A percentile compares a stretch with the other conserved stretches of the same genome.
Evolutionary conservation across 108 stramenopile genomes (phyloP).

Genomic region (Aurantiochytrium sp.): DNA sequence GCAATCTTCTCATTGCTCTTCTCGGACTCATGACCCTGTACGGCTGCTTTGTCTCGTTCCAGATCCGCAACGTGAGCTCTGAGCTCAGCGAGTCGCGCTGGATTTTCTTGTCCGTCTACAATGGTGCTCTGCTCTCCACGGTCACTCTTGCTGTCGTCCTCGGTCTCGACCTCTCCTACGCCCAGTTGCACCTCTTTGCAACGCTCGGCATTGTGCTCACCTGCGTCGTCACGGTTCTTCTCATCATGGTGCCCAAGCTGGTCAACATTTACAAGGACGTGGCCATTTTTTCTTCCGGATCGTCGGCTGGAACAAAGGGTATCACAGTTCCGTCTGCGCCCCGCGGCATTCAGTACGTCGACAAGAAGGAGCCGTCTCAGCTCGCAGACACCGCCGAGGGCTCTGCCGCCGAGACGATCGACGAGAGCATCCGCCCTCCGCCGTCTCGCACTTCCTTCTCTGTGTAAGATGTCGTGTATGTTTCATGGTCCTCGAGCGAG

Average conservation of each 20-base stretch:
- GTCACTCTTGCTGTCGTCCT: not conserved
- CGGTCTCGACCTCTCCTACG: not conserved
- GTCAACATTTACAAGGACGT: not conserved
- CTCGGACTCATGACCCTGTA: not conserved
- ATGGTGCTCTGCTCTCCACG: not conserved
- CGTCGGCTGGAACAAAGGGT: no score
- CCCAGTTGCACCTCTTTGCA: not conserved
- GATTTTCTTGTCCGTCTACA: not conserved
- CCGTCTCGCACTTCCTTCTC: no score
- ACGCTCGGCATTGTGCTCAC: not conserved
- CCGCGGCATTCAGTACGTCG: no score
- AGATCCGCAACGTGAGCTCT: not conserved
- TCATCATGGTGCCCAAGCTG: not conserved
- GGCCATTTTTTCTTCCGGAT: no score
- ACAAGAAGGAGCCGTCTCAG: no score
- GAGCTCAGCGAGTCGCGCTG: not conserved
- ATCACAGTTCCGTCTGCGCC: no score
- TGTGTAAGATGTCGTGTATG: no score
- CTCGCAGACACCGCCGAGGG: no score
- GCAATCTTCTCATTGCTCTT: not conserved
- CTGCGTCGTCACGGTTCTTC: not conserved
- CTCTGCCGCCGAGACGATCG: no score
- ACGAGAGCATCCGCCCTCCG: no score
- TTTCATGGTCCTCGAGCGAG: no score
- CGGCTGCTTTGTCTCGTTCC: not conserved